Evolutionary conservation across 2,329 filamentous ascomycete species (phyloP).

Genomic region (Pyrenochaeta sp.): DNA sequence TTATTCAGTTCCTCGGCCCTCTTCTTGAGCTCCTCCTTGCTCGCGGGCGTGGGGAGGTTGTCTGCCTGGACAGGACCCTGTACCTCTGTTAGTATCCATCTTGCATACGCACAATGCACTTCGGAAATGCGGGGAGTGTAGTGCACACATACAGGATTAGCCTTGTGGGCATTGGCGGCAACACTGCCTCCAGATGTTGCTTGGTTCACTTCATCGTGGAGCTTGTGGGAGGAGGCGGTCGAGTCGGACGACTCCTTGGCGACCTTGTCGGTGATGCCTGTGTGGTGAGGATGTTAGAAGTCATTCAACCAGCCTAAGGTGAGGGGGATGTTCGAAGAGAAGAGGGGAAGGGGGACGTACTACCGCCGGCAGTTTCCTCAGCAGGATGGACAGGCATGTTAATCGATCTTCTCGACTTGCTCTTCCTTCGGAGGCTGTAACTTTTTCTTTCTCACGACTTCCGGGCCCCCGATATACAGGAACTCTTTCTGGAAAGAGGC

Average conservation of each 20-base stretch:
- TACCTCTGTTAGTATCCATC: conserved; percentile 12
- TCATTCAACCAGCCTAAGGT: too few relatives aligned
- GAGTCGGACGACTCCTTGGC: conserved; percentile 55
- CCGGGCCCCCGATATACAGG: conserved; percentile 13
- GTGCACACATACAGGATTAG: conserved; percentile 44
- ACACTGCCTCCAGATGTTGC: conserved; percentile 46
- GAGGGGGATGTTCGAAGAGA: not conserved
- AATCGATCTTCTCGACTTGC: conserved; percentile 24
- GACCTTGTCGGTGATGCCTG: conserved; percentile 55
- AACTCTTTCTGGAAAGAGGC: conserved; percentile 12
- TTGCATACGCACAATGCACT: conserved; percentile 1
- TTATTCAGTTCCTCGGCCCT: conserved; percentile 60
- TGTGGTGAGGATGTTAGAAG: not conserved
- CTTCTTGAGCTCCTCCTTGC: conserved; percentile 59
- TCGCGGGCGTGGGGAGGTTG: conserved; percentile 53
- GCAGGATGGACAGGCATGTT: conserved; percentile 53
- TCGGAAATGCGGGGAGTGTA: too few relatives aligned
- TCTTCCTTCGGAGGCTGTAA: conserved; percentile 9
- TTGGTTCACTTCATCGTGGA: conserved; percentile 44
- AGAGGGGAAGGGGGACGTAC: conserved; percentile 38
- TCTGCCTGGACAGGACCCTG: conserved; percentile 56
- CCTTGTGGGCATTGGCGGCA: conserved; percentile 49
- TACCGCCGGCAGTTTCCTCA: conserved; percentile 49
- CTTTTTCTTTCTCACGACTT: conserved; percentile 9
- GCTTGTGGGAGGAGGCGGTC: conserved; percentile 45